phyloP scores from a whole-genome alignment of 2,329 filamentous ascomycete species.

The Neocatenulostroma microsporum region DNA sequence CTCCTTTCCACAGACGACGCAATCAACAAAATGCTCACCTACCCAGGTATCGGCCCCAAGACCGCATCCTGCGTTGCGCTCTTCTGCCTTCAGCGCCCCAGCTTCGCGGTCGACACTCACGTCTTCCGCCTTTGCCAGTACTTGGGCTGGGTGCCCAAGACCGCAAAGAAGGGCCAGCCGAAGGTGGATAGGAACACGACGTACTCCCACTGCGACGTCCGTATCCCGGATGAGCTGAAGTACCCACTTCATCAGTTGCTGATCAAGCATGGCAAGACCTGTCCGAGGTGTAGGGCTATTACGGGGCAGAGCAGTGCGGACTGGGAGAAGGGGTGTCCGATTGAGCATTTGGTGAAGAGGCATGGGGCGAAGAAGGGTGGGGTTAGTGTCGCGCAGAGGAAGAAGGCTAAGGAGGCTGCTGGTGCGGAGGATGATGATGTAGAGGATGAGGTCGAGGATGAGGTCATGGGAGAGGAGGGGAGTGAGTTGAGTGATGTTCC shows the following conservation, averaged over 20 bases:
- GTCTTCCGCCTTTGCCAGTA: slow-evolving; percentile 57
- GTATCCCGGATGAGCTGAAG: slow-evolving; percentile 55
- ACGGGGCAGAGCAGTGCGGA: slow-evolving; percentile 54
- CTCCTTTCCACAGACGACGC: slow-evolving; percentile 48
- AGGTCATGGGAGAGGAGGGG: slow-evolving; percentile 57
- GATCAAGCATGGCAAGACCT: slow-evolving; percentile 55
- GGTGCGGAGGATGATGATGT: slow-evolving; percentile 71
- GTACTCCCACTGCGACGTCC: slow-evolving; percentile 53
- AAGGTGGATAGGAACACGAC: slow-evolving; percentile 45
- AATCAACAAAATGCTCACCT: slow-evolving; percentile 50
- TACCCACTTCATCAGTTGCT: slow-evolving; percentile 56
- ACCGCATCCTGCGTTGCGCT: slow-evolving; percentile 58
- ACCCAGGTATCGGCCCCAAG: slow-evolving; percentile 58
- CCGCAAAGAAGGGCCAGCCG: slow-evolving; percentile 35
- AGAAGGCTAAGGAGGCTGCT: slow-evolving; percentile 61
- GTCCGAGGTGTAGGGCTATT: slow-evolving; percentile 52
- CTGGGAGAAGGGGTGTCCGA: slow-evolving; percentile 58
- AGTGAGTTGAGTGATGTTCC: slow-evolving; percentile 25
- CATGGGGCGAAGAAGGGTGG: slow-evolving; percentile 47
- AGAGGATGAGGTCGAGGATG: no score
- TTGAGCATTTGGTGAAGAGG: slow-evolving; percentile 54
- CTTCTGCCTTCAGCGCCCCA: slow-evolving; percentile 56
- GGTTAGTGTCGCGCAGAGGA: slow-evolving; percentile 19
- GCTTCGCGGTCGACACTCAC: slow-evolving; percentile 60
- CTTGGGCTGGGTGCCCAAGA: slow-evolving; percentile 53